A percentile compares a stretch with the other conserved stretches of the same genome.
Conservation (phyloP, 768 basidiomycete genomes). For the Lentinula guzmanii region DNA sequence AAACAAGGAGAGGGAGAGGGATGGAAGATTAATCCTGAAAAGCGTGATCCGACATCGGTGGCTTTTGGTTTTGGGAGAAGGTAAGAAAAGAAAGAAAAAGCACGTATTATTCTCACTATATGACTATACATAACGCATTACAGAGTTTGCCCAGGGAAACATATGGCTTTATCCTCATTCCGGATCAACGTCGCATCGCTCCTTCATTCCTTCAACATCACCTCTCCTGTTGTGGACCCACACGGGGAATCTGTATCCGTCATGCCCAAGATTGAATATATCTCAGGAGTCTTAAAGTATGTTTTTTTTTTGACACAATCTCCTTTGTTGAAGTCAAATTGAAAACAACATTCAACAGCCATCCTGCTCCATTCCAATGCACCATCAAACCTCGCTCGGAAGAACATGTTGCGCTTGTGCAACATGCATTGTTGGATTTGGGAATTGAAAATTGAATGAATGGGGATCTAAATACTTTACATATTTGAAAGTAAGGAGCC, state of each 20-base stretch:
- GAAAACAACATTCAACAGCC: constrained; percentile 1
- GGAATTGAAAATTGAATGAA: not conserved
- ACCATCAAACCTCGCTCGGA: constrained; percentile 22
- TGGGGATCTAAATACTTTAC: too few relatives aligned
- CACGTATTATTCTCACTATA: too few relatives aligned
- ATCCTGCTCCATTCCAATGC: constrained; percentile 20
- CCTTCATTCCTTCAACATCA: constrained; percentile 24
- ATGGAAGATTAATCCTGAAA: not conserved
- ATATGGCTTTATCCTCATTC: constrained; percentile 20
- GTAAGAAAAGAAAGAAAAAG: not conserved
- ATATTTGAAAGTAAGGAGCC: too few relatives aligned
- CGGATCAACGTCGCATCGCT: constrained; percentile 24
- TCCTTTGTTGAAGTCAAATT: not conserved
- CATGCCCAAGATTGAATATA: constrained; percentile 23
- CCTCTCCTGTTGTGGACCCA: constrained; percentile 17
- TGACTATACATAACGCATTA: too few relatives aligned
- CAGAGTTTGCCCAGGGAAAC: constrained; percentile 24
- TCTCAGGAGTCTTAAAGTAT: not conserved
- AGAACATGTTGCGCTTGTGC: constrained; percentile 16
- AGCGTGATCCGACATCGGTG: not conserved
- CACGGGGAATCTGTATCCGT: constrained; percentile 15
- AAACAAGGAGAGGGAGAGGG: not conserved
- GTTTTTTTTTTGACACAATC: not conserved
- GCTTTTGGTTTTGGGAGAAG: not conserved
- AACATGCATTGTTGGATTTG: not conserved